These are phyloP conservation scores for Globisporangium heterothallicum DNA, from an alignment of 352 stramenopile genomes.

Conservation along the genomic window DNA sequence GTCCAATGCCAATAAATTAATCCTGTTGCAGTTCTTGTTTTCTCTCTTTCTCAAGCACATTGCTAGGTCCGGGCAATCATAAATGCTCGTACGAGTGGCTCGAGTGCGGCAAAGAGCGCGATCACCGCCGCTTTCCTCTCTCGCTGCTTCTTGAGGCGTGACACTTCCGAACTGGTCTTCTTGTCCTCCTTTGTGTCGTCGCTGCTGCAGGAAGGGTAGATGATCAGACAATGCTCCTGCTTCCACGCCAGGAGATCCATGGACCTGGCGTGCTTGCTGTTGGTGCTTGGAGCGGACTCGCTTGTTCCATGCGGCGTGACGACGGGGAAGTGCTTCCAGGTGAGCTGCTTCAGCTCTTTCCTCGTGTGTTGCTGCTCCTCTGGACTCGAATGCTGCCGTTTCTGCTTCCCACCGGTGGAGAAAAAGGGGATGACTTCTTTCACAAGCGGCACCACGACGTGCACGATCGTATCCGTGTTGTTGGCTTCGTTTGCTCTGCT, in stretches of 20 bases:
- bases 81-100: slow-evolving; percentile 24
- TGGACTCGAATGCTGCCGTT: background rate
- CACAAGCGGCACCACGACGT: slow-evolving; percentile 9
- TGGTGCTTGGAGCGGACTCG: background rate
- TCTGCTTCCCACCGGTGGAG: background rate
- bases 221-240: slow-evolving; percentile 23
- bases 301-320: too few species aligned
- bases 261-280: background rate
- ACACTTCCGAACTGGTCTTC: slow-evolving; percentile 2
- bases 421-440: slow-evolving; percentile 11
- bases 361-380: background rate
- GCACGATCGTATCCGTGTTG: slow-evolving; percentile 6
- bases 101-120: slow-evolving; percentile 20
- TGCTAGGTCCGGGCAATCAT: slow-evolving; percentile 10
- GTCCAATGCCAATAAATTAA: too few species aligned
- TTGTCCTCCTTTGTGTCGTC: slow-evolving; percentile 6
- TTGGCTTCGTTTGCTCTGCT: slow-evolving; percentile 4
- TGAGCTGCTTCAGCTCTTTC: slow-evolving; percentile 10
- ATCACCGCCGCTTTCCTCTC: slow-evolving; percentile 11
- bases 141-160: background rate
- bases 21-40: too few species aligned
- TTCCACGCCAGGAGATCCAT: slow-evolving; percentile 23
- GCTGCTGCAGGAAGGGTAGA: slow-evolving; percentile 19
- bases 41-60: slow-evolving; percentile 19
- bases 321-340: slow-evolving; percentile 11